Base-by-base conservation (phyloP, 176 grass and related monocot species). In the Thinopyrum elongatum region DNA sequence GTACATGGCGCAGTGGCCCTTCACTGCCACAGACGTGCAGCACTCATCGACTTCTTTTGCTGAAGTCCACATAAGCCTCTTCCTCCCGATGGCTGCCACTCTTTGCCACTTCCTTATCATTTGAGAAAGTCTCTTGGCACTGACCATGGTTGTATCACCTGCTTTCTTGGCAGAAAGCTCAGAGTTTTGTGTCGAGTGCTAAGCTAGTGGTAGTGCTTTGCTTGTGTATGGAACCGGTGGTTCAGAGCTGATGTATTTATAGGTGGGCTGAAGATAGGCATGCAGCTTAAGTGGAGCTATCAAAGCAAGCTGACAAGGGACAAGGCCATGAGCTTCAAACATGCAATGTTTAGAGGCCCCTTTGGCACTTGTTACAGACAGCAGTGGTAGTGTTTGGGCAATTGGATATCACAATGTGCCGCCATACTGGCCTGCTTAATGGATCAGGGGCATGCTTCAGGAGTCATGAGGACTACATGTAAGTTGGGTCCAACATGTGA, bases 81-180 rank as follows among this genome's bases (percentile, higher is more conserved):
- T 89, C 62, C 88, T 85, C 29, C 79, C 73, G 6, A 82, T 42
- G 15, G 72, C 51, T 25, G 55, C 63, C 42, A 90, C 81, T 80
- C 85, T 95, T 53, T 89, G 88, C 90, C 93, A 95, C 79, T 95
- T 92, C 81, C 85, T 92, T 34, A 46, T 60, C 33, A 94, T 74
- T 42, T 94, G 77, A 82, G 70, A 30, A 46, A 94, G 77, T 77
- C 78, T 94, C 82, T 87, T 95, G 19, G 76, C 15, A 59, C 73
- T 88, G 76, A 88, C 60, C 90, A 95, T 92, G 71, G 29, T 90
- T 81, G 47, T 10, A 74, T 29, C 51, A 58, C 42, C 29, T 84
- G 39, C 29, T 65, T 84, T 35, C 61, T 78, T 84, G 15, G 14
- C 26, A 70, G 10, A 63, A 70, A 30, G 10, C 39, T 84, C 73